A percentile compares a stretch with the other conserved stretches of the same genome.
Evolutionary conservation across 2,329 filamentous ascomycete species (phyloP).

Genomic region (Aschersonia sp.): DNA sequence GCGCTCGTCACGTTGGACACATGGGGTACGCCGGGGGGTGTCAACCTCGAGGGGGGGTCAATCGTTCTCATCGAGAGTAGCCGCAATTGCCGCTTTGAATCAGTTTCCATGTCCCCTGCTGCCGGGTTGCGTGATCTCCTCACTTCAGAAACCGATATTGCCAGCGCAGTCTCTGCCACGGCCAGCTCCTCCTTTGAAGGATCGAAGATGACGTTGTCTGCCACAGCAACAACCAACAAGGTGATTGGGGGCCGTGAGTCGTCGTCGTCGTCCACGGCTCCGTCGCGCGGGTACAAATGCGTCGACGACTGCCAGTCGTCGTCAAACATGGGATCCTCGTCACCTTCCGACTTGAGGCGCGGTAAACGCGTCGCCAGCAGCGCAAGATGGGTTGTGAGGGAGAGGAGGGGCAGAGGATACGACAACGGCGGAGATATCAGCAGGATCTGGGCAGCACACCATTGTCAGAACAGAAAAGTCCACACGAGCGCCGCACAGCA

Average conservation of each 20-base stretch:
- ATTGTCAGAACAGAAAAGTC: not conserved
- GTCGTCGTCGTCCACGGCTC: constrained; percentile 6
- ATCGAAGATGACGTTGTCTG: constrained; percentile 85
- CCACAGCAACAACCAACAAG: constrained; percentile 75
- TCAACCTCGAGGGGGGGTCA: constrained; percentile 59
- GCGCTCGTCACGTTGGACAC: constrained; percentile 39
- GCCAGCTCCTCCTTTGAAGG: constrained; percentile 82
- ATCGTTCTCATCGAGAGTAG: constrained; percentile 58
- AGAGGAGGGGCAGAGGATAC: constrained; percentile 85
- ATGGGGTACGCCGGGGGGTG: constrained; percentile 55
- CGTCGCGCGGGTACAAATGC: constrained; percentile 53
- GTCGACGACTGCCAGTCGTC: constrained; percentile 88
- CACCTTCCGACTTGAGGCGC: constrained; percentile 69
- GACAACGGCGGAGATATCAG: constrained; percentile 86
- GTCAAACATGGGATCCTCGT: constrained; percentile 95
- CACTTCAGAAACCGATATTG: constrained; percentile 57
- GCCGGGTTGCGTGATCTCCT: constrained; percentile 5
- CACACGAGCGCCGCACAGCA: not conserved
- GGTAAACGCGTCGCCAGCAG: constrained; percentile 79
- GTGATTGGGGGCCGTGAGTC: constrained; percentile 64
- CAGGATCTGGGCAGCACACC: constrained; percentile 48
- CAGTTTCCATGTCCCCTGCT: constrained; percentile 24
- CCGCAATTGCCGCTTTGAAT: constrained; percentile 32
- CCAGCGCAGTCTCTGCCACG: constrained; percentile 79
- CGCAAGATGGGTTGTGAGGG: constrained; percentile 83